phyloP scores from a whole-genome alignment of 1,284 basidiomycete genomes.

The Puccinia hordei region DNA sequence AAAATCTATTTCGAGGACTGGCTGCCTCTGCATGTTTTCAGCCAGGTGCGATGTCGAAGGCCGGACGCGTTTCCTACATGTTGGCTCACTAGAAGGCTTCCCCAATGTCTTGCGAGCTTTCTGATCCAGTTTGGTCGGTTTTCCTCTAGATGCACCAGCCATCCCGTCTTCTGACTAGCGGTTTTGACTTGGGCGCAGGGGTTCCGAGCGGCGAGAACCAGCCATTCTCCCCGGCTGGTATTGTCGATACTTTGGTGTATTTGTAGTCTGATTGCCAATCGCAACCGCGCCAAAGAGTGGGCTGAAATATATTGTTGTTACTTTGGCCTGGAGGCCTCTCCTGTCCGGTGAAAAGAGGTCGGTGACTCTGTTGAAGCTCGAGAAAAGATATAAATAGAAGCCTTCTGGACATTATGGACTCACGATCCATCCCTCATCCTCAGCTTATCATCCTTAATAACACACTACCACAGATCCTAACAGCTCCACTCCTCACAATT shows the following conservation, averaged over 20 bases:
- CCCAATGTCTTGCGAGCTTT: not conserved
- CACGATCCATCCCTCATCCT: not conserved
- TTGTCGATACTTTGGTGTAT: not conserved
- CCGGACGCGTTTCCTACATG: too few relatives aligned
- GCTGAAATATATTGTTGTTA: not conserved
- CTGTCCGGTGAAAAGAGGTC: not conserved
- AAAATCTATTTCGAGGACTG: too few relatives aligned
- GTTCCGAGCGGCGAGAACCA: not conserved
- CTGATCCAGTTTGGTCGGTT: not conserved
- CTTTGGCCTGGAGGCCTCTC: not conserved
- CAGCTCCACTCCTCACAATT: not conserved
- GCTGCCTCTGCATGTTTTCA: too few relatives aligned
- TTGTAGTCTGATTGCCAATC: not conserved
- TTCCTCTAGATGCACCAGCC: not conserved
- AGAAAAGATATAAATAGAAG: not conserved
- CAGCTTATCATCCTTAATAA: not conserved
- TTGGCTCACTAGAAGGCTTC: not conserved
- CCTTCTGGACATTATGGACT: not conserved
- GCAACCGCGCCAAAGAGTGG: not conserved
- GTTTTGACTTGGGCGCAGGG: not conserved
- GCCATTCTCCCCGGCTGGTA: not conserved
- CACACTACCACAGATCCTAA: not conserved
- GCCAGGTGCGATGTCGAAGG: too few relatives aligned
- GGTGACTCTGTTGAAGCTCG: not conserved
- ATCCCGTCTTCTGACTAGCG: not conserved